Base-by-base conservation (phyloP, 2,329 filamentous ascomycete genomes). In the Cladosporium sp. region DNA sequence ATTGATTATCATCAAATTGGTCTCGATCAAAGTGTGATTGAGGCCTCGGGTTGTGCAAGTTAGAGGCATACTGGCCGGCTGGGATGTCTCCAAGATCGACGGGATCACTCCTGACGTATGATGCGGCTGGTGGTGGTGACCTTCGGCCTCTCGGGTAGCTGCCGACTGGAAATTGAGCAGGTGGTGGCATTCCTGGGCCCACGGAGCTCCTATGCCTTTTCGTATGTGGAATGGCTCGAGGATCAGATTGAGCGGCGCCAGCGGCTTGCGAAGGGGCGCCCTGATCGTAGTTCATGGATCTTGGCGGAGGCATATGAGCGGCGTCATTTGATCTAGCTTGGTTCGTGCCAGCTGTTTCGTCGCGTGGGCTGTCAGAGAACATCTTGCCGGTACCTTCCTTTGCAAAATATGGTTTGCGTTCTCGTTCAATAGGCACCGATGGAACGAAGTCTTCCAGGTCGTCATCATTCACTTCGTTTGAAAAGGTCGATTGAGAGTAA, bases 341-440 rank as follows among this genome's bases (percentile, higher is more conserved):
- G n/a, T 39, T 54, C 2, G 47, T 43, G 3, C 48, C 48, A 19
- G 29, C 32, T n/a, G 48, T 42, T 17, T 45, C 38, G 13, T 52
- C 51, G 5, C 45, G 45, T 11, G 12, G 13, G 22, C 13, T 17
- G 18, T 51, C 48, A 12, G 32, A 27, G 53, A 83, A 79, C 3
- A 72, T 64, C 62, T 83, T 85, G 7, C 82, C 83, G 20, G 68
- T 72, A 8, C 82, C 82, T 13, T 81, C 80, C 19, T 78, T 76
- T 1, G 77, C 78, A 20, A 69, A 71, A 59, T 86, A 87, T 0
- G 84, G 84, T 54, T 86, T 80, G 32, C 84, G 73, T 59, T 86
- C 80, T 5, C 84, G 78, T 61, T 87, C 84, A 41, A 86, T 78
- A 1, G 80, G 79, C 1, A 76, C 70, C 0, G 72, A 62, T 0